Base-by-base conservation (phyloP, 768 basidiomycete species). In the Artomyces pyxidatus region DNA sequence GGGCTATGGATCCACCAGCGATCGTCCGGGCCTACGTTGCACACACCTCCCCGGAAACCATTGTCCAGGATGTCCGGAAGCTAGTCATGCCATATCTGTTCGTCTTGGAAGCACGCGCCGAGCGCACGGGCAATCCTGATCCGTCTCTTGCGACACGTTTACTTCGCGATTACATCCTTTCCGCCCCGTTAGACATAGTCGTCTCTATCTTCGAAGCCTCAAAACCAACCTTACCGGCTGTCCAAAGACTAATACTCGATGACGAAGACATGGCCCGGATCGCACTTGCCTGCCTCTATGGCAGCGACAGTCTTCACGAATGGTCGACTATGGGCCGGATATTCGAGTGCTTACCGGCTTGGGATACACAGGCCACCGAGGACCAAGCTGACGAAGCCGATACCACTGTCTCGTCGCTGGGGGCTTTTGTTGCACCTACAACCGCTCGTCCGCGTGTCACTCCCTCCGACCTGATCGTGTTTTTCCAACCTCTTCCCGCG, bases 331-430 rank as follows among this genome's bases (percentile, higher is more conserved):
- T 96, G 93, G 89, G 85, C 55, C 71, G 73, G 27, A 88, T 99
- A 44, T 97, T 99, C 63, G 95, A 99, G 62, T 99, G 94, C 61
- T 73, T 98, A 27, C 95, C 95, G 0, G 95, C 85, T 3, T 96
- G 94, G 90, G 83, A 81, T 49, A 70, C 81, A 7, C 54, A 71
- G 3, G 63, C 63, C 37, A 74, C 73, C n/a, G 76, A 73, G 35
- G 78, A 83, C 41, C 76, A 87, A 50, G 78, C 73, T 42, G 90
- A 90, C 51, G 80, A 80, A 44, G 83, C 81, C n/a, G 83, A 92
- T 45, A 85, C 85, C 6, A 94, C 90, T 0, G 72, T 95, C 28
- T 63, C 76, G 16, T 90, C 90, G 6, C 78, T 97, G 22, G 87
- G 86, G 6, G 70, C 78, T 5, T 92, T 87, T 56, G 81, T 95